phyloP scores from a whole-genome alignment of 441 rosid genomes.

The Hypseocharis bilobata region DNA sequence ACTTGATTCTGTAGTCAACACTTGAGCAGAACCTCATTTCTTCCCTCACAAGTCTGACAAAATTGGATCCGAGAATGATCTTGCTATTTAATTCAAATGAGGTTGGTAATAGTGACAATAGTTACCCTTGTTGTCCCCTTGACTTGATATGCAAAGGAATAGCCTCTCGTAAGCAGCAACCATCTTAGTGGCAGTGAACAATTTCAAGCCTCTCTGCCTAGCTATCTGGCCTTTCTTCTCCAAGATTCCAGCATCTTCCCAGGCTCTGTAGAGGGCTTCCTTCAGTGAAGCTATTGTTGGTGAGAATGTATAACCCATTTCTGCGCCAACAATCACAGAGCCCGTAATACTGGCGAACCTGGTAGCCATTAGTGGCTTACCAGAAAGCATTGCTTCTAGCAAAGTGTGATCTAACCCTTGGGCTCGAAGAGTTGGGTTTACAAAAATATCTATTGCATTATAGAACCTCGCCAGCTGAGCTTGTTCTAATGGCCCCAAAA shows the following conservation, averaged over 20 bases:
- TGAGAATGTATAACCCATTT: constrained; percentile 60
- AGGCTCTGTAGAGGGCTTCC: constrained; percentile 40
- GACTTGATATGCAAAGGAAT: constrained; percentile 60
- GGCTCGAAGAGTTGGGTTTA: constrained; percentile 75
- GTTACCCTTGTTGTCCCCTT: constrained; percentile 16
- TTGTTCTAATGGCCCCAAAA: constrained; percentile 71
- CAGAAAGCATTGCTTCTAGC: constrained; percentile 70
- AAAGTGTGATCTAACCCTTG: constrained; percentile 78
- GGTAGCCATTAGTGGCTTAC: constrained; percentile 70
- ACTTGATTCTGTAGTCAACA: too few relatives aligned
- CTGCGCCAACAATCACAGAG: constrained; percentile 46
- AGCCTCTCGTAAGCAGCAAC: constrained; percentile 68
- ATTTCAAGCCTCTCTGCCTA: constrained; percentile 45
- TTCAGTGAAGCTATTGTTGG: constrained; percentile 55
- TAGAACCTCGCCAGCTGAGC: constrained; percentile 59
- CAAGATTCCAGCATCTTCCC: constrained; percentile 37
- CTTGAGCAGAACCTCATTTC: too few relatives aligned
- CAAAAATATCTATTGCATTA: constrained; percentile 66
- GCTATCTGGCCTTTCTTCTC: constrained; percentile 60
- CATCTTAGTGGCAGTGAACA: constrained; percentile 84
- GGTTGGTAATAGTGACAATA: constrained; percentile 29
- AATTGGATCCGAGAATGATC: background rate
- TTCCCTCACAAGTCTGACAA: background rate
- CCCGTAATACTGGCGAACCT: constrained; percentile 76
- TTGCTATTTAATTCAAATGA: constrained; percentile 1